Conservation (phyloP, 306 rosid species). For the Medicago arabica region DNA sequence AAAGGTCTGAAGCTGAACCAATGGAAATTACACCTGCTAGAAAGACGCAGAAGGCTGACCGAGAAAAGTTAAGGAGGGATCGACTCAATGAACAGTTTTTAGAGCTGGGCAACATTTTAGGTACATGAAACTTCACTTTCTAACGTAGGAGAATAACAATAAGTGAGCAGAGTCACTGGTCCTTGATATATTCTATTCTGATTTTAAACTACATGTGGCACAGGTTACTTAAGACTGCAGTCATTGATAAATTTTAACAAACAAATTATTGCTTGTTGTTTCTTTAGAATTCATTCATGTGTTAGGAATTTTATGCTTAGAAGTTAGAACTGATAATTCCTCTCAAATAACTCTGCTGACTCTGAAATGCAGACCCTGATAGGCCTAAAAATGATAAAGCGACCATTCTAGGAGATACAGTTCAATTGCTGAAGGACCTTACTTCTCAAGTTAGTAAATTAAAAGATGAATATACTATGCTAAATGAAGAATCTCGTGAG, state of each 20-base stretch:
- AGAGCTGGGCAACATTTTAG: conserved; percentile 71
- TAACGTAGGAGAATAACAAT: conserved; percentile 2
- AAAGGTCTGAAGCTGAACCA: conserved; percentile 55
- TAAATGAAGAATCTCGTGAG: conserved; percentile 88
- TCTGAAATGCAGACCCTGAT: conserved; percentile 76
- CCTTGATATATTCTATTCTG: neutral
- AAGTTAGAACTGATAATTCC: conserved; percentile 26
- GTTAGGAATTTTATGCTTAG: conserved; percentile 27
- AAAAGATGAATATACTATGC: conserved; percentile 62
- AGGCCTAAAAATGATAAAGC: conserved; percentile 94
- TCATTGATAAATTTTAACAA: conserved; percentile 7
- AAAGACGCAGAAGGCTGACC: conserved; percentile 84
- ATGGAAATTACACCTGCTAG: conserved; percentile 73
- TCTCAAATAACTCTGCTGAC: conserved; percentile 28
- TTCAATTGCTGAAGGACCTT: conserved; percentile 90
- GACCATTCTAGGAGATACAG: conserved; percentile 76
- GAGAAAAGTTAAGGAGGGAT: conserved; percentile 89
- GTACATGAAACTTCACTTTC: conserved; percentile 44
- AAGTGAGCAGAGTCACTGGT: neutral
- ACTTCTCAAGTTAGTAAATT: conserved; percentile 76
- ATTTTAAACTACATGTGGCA: conserved; percentile 23
- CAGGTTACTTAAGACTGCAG: conserved; percentile 15
- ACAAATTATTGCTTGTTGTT: conserved; percentile 2
- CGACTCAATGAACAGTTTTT: conserved; percentile 80
- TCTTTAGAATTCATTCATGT: conserved; percentile 26